Evolutionary conservation across 108 stramenopile genomes (phyloP).

Genomic region (Skeletonema tropicum): DNA sequence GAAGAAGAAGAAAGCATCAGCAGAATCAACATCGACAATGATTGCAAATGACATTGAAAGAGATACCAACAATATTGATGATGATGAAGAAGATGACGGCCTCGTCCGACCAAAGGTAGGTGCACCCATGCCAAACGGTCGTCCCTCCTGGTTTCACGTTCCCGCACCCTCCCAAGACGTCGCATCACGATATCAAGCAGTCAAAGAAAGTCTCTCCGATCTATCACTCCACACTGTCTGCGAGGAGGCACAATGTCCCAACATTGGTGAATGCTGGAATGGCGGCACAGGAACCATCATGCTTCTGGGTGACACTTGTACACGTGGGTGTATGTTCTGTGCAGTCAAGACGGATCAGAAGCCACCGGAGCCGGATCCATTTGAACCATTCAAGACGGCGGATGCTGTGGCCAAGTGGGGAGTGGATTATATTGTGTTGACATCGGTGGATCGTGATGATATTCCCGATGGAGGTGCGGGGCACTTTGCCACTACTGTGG

Average conservation of each 20-base stretch:
- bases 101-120: conserved; percentile 76
- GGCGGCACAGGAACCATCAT: conserved; percentile 99
- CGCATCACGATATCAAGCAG: conserved; percentile 74
- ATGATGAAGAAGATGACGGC: conserved; percentile 25
- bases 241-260: conserved; percentile 99
- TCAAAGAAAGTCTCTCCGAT: conserved; percentile 74
- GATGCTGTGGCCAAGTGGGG: conserved; percentile 95
- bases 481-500: conserved; percentile 95
- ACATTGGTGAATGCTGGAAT: conserved; percentile 99
- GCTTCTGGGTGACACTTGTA: conserved; percentile 99
- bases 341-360: conserved; percentile 91
- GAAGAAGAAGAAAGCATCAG: conserved; percentile 2
- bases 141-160: conserved; percentile 76
- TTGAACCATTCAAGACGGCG: conserved; percentile 95
- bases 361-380: conserved; percentile 95
- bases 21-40: not conserved
- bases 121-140: conserved; percentile 84
- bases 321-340: conserved; percentile 98
- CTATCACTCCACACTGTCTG: conserved; percentile 95
- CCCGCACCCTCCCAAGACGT: conserved; percentile 63
- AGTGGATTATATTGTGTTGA: conserved; percentile 97
- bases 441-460: conserved; percentile 97
- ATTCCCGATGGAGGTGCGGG: conserved; percentile 93
- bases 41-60: not conserved
- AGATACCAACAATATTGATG: not conserved